A percentile compares a stretch with the other conserved stretches of the same genome.
phyloP scores from a whole-genome alignment of 768 basidiomycete genomes.

The Coprinopsis marcescibilis region DNA sequence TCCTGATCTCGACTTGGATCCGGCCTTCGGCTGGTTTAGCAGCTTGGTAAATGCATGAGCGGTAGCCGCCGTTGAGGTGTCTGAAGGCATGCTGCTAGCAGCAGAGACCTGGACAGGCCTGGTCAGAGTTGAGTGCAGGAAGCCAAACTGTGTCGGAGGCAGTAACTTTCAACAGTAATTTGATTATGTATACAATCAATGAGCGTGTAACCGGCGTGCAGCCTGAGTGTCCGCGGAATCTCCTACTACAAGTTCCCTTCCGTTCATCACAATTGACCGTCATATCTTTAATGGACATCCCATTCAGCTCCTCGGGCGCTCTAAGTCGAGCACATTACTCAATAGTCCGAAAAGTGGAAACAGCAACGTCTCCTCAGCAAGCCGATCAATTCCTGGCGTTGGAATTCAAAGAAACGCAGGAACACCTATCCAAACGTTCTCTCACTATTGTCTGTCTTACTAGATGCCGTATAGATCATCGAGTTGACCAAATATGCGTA shows the following conservation, averaged over 20 bases:
- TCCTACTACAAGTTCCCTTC: no score
- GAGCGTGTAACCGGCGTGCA: no score
- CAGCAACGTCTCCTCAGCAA: slow-evolving; percentile 45
- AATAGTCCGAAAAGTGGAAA: slow-evolving; percentile 70
- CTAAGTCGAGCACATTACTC: slow-evolving; percentile 69
- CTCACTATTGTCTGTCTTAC: slow-evolving; percentile 49
- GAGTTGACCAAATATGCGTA: not conserved
- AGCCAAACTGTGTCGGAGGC: no score
- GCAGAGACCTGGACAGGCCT: no score
- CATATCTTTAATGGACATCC: slow-evolving; percentile 53
- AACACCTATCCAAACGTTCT: slow-evolving; percentile 42
- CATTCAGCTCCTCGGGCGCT: slow-evolving; percentile 75
- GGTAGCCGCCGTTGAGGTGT: slow-evolving; percentile 25
- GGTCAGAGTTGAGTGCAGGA: no score
- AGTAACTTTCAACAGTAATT: no score
- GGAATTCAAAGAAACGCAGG: slow-evolving; percentile 55
- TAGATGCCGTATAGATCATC: not conserved
- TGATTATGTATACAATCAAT: no score
- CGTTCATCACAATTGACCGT: no score
- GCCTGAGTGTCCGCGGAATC: no score
- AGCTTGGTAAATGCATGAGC: slow-evolving; percentile 81
- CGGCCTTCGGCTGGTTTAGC: slow-evolving; percentile 59
- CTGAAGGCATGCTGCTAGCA: slow-evolving; percentile 11
- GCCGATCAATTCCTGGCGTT: slow-evolving; percentile 56
- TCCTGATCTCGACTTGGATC: slow-evolving; percentile 57